These are phyloP conservation scores for Meyerozyma guilliermondii DNA, from an alignment of 1,139 yeast species.

Conservation along the genomic window DNA sequence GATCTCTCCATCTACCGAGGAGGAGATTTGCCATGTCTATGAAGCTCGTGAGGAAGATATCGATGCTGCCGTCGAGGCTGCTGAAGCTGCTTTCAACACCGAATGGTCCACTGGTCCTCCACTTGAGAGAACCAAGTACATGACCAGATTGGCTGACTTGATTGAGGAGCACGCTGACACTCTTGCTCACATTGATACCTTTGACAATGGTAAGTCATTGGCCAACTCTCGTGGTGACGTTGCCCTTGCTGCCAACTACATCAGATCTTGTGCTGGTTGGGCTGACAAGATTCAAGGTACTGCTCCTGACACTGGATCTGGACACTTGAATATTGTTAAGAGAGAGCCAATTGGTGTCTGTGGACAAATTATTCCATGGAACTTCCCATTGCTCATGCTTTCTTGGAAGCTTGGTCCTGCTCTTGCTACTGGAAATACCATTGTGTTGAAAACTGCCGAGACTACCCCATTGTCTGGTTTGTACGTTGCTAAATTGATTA, in stretches of 20 bases:
- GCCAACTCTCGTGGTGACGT: conserved; percentile 15
- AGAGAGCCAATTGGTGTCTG: conserved; percentile 74
- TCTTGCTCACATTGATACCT: conserved; percentile 13
- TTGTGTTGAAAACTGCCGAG: conserved; percentile 78
- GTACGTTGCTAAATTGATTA: conserved; percentile 52
- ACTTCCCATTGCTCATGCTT: conserved; percentile 80
- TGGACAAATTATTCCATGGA: conserved; percentile 86
- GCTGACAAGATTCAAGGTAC: conserved; percentile 16
- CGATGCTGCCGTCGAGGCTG: conserved; percentile 14
- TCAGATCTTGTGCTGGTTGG: conserved; percentile 16
- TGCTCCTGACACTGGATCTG: conserved; percentile 15
- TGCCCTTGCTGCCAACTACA: conserved; percentile 12
- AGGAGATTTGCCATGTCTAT: conserved; percentile 14
- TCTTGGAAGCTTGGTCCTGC: conserved; percentile 88
- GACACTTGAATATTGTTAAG: conserved; percentile 22
- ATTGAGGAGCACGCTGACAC: conserved; percentile 13
- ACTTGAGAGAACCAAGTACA: conserved; percentile 9
- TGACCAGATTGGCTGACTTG: conserved; percentile 14
- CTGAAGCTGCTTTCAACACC: conserved; percentile 13
- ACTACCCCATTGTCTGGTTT: conserved; percentile 79
- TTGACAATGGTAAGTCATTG: conserved; percentile 15
- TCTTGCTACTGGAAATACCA: conserved; percentile 74
- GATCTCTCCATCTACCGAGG: conserved; percentile 15
- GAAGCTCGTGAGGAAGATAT: conserved; percentile 15
- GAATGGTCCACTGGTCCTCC: conserved; percentile 14